phyloP scores from a whole-genome alignment of 2,329 filamentous ascomycete species.

The Colletotrichum nymphaeae region DNA sequence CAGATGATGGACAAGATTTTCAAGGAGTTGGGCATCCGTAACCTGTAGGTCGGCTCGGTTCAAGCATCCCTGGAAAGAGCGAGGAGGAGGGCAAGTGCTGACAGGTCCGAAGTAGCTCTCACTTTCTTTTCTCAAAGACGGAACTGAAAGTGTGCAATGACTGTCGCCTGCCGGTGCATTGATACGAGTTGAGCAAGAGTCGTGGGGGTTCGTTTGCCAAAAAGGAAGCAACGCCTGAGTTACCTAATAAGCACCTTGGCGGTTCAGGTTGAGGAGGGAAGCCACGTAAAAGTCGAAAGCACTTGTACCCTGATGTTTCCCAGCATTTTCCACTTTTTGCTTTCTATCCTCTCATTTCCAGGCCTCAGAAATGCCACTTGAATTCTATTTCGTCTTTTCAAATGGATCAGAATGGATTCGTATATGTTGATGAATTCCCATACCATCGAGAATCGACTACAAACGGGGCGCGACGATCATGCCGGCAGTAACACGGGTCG shows the following conservation, averaged over 20 bases:
- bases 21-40: not conserved
- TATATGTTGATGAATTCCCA: not conserved
- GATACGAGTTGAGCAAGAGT: not conserved
- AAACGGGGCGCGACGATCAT: not conserved
- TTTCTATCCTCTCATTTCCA: not conserved
- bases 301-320: not conserved
- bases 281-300: not conserved
- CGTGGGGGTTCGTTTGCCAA: not conserved
- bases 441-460: not conserved
- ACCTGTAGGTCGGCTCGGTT: not conserved
- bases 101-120: not conserved
- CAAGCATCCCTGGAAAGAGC: slow-evolving; percentile 13
- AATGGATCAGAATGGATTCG: not conserved
- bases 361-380: not conserved
- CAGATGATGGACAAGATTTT: slow-evolving; percentile 19
- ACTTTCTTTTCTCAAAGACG: not conserved
- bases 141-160: no score
- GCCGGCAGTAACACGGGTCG: not conserved
- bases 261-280: not conserved
- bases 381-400: not conserved
- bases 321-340: not conserved
- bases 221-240: not conserved
- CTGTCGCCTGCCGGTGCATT: no score
- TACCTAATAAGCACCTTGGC: not conserved
- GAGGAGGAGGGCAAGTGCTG: not conserved